Conservation (phyloP, 2,329 filamentous ascomycete species). For the Colletotrichum sp. region DNA sequence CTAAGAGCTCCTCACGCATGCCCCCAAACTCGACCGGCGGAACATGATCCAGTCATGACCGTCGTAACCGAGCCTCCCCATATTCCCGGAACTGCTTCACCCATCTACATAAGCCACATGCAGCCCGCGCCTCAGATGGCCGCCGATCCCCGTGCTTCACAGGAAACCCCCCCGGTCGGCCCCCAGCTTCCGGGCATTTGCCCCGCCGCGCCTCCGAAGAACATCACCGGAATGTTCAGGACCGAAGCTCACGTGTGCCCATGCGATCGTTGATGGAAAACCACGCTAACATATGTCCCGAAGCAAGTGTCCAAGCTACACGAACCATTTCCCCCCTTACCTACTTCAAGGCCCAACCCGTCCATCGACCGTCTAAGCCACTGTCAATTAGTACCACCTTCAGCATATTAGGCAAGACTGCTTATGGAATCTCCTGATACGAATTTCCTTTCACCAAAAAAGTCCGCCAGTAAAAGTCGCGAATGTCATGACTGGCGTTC, state of each 20-base stretch:
- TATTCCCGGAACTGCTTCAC: not conserved
- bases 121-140: not conserved
- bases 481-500: not conserved
- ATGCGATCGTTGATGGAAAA: not conserved
- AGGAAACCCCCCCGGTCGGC: not conserved
- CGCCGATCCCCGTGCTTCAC: not conserved
- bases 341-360: not conserved
- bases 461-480: not conserved
- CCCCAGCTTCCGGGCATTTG: not conserved
- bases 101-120: not conserved
- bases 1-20: rapidly evolving
- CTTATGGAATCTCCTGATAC: not conserved
- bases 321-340: not conserved
- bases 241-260: not conserved
- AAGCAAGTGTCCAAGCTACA: not conserved
- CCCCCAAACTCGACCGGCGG: rapidly evolving
- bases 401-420: not conserved
- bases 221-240: not conserved
- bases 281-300: not conserved
- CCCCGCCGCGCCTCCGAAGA: not conserved
- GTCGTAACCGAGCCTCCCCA: not conserved
- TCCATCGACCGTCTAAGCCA: not conserved
- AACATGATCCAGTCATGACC: not conserved
- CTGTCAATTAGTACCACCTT: not conserved
- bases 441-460: not conserved